Percentiles rank a stretch among this genome's conserved stretches.
Evolutionary conservation across 805 yeast species (phyloP).

Genomic region (Myxozyma geophila): DNA sequence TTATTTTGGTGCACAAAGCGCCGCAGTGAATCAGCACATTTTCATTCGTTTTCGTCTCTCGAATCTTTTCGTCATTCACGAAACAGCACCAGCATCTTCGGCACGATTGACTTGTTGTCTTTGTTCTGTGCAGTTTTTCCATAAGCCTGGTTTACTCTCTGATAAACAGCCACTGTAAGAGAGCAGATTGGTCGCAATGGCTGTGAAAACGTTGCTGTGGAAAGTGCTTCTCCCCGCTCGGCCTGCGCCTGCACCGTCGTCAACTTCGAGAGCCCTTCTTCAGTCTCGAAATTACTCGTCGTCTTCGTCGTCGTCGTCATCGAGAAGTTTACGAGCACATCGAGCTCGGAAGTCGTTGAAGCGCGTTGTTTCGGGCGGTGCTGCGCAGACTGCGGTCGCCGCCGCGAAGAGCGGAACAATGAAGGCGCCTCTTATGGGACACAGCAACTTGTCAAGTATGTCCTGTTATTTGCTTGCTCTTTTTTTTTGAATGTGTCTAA

Average conservation of each 20-base stretch:
- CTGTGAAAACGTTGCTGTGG: constrained; percentile 1
- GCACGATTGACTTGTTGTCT: background rate
- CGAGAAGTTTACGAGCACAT: constrained; percentile 5
- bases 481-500: background rate
- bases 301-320: constrained; percentile 23
- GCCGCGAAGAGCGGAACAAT: constrained; percentile 3
- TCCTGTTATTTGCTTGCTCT: no score
- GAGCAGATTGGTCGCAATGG: background rate
- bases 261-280: background rate
- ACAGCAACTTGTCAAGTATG: constrained; percentile 22
- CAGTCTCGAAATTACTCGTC: constrained; percentile 14
- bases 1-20: background rate
- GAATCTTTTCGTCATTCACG: background rate
- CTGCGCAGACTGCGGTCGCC: background rate
- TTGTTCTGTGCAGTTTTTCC: no score
- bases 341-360: constrained; percentile 20
- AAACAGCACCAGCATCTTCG: background rate
- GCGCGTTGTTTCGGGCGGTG: background rate
- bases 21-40: background rate
- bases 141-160: no score
- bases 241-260: background rate
- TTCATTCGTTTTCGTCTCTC: constrained; percentile 4
- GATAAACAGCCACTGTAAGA: no score
- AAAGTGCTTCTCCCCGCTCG: constrained; percentile 4
- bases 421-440: constrained; percentile 4